phyloP scores from a whole-genome alignment of 305 asterid genomes.

The Coffea humblotiana region DNA sequence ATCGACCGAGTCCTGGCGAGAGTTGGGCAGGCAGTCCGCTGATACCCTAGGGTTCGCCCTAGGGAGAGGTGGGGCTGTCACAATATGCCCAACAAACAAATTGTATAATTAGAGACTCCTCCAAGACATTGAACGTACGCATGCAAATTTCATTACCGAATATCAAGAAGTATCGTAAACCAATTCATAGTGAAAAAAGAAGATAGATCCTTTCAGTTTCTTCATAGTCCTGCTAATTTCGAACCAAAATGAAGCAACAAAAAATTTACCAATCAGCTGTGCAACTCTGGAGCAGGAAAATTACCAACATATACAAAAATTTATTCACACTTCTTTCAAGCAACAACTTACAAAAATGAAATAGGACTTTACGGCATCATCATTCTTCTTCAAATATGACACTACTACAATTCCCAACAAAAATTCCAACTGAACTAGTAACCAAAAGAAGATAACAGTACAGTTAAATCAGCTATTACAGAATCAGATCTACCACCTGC shows the following conservation, averaged over 20 bases:
- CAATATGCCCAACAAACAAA: too few relatives aligned
- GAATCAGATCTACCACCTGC: background rate
- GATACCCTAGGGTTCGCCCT: too few relatives aligned
- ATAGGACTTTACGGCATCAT: background rate
- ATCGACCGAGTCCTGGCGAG: too few relatives aligned
- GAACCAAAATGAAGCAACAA: background rate
- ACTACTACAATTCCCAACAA: background rate
- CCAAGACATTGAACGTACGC: too few relatives aligned
- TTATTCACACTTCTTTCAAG: background rate
- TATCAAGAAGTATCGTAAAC: too few relatives aligned
- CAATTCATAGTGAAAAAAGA: too few relatives aligned
- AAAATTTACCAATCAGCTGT: background rate
- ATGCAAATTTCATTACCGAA: too few relatives aligned
- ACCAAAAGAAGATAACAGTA: background rate
- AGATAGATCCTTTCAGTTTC: background rate
- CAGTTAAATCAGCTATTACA: background rate
- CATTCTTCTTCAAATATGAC: background rate
- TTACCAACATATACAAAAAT: background rate
- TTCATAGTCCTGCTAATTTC: background rate
- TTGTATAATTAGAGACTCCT: too few relatives aligned
- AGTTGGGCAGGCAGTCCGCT: too few relatives aligned
- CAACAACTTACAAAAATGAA: conserved; percentile 3
- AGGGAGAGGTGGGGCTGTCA: too few relatives aligned
- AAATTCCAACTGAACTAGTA: background rate
- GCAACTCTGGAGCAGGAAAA: background rate